Base-by-base conservation (phyloP, 2,329 filamentous ascomycete genomes). In the Penicillium sp. region DNA sequence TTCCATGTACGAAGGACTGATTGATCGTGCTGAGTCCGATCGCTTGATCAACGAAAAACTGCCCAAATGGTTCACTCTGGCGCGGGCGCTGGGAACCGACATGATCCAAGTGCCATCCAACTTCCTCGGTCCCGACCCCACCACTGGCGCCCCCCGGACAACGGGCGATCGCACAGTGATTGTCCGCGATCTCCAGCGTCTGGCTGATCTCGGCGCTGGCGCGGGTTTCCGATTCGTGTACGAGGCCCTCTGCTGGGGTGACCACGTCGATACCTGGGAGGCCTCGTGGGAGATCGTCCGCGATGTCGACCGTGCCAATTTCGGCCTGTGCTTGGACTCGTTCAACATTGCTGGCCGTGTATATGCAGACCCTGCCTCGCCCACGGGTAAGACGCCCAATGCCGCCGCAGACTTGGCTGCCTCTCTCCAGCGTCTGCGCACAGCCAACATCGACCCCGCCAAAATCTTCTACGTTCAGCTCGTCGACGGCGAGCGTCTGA, bases 391-490 rank as follows among this genome's bases (percentile, higher is more conserved):
- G 63, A 84, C 79, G 0, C 66, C 76, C 1, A 67, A 68, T 0
- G 79, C 85, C 54, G 87, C 84, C 13, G 85, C 88, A 1, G 77
- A 80, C 16, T 81, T 89, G 2, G 73, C 75, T 10, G 78, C 80
- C 1, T 88, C 87, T 0, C 75, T 91, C 51, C 73, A 80, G 37
- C 78, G 83, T 10, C 76, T 92, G 7, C 75, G 87, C 0, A 70
- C 78, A 1, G 79, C 79, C 0, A 78, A 92, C 3, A 70, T 70
- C 10, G 84, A 90, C 59, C 81, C 84, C 1, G 75, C 78, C 43
- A 91, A 89, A 73, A 82, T 93, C 0, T 91, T 92, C 69, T 90
- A 90, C 67, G 81, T 93, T 0, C 91, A 93, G 71, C 82, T 92
- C 10, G 90, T 90, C 10, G 90, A 93, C 67, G 90, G 86, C 4